Evolutionary conservation across 2,329 filamentous ascomycete species (phyloP).

Genomic region (Microascus cirrosus): DNA sequence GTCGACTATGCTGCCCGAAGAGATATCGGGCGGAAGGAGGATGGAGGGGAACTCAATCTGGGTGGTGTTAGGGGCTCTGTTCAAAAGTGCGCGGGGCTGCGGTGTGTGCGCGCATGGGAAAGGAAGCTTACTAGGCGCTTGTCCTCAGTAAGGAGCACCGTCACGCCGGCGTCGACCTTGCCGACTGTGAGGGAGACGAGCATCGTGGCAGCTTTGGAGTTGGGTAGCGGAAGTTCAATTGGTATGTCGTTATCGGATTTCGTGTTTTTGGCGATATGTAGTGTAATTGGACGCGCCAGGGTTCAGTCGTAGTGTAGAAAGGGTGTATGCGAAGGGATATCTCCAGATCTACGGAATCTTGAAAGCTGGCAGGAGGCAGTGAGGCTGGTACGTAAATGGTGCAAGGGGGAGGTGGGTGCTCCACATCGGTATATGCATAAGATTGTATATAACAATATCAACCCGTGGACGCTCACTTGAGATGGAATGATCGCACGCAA

Average conservation of each 20-base stretch:
- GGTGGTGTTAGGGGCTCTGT: background rate
- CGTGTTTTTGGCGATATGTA: background rate
- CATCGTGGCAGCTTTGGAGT: slow-evolving; percentile 39
- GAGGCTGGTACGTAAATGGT: background rate
- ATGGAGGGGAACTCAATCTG: slow-evolving; percentile 99
- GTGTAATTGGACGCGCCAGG: background rate
- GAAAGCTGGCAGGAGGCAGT: background rate
- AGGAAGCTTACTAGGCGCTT: slow-evolving; percentile 65
- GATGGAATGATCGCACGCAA: no score
- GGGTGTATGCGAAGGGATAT: background rate
- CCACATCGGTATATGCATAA: background rate
- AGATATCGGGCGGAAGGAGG: slow-evolving; percentile 87
- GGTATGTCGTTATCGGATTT: background rate
- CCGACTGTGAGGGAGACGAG: slow-evolving; percentile 95
- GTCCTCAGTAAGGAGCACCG: slow-evolving; percentile 90
- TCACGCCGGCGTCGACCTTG: slow-evolving; percentile 98
- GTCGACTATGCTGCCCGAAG: slow-evolving; percentile 93
- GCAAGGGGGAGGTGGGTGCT: background rate
- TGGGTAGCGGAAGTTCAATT: background rate
- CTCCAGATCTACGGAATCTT: background rate
- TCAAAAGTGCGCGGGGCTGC: background rate
- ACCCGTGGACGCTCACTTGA: background rate
- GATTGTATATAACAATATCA: background rate
- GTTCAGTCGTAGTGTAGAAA: background rate
- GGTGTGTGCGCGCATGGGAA: background rate